Conservation (phyloP, 2,329 filamentous ascomycete species). For the Penicillium frequentans region DNA sequence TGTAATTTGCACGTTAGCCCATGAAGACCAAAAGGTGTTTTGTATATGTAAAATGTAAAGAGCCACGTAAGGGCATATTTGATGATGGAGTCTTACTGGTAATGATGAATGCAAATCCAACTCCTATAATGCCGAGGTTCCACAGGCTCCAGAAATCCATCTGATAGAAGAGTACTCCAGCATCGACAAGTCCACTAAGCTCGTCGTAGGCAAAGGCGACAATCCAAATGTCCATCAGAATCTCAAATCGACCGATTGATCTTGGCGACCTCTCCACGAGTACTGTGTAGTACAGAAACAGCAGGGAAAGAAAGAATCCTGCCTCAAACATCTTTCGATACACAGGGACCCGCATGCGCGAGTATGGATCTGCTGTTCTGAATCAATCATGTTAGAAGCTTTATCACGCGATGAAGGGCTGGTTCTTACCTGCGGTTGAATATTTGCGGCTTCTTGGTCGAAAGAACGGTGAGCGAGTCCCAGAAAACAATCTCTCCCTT, state of each 20-base stretch:
- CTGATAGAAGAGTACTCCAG: constrained; percentile 81
- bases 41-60: constrained; percentile 6
- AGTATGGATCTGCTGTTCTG: constrained; percentile 68
- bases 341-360: constrained; percentile 73
- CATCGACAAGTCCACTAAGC: constrained; percentile 79
- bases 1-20: constrained; percentile 31
- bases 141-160: constrained; percentile 80
- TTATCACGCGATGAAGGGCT: background rate
- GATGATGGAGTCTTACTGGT: constrained; percentile 60
- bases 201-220: constrained; percentile 86
- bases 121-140: constrained; percentile 71
- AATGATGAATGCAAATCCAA: constrained; percentile 69
- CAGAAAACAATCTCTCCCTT: constrained; percentile 84
- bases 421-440: constrained; percentile 60
- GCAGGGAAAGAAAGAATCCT: constrained; percentile 73
- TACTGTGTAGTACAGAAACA: constrained; percentile 83
- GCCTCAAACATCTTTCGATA: constrained; percentile 86
- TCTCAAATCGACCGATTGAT: constrained; percentile 67
- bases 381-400: background rate
- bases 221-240: constrained; percentile 80
- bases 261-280: constrained; percentile 70
- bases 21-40: background rate
- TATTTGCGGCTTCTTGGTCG: constrained; percentile 72
- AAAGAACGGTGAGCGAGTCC: constrained; percentile 72
- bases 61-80: constrained; percentile 8